Evolutionary conservation across 208 protist species (phyloP), one percentile per base, ranked within the genome.

Genomic region (Trypanosoma caninum): DNA sequence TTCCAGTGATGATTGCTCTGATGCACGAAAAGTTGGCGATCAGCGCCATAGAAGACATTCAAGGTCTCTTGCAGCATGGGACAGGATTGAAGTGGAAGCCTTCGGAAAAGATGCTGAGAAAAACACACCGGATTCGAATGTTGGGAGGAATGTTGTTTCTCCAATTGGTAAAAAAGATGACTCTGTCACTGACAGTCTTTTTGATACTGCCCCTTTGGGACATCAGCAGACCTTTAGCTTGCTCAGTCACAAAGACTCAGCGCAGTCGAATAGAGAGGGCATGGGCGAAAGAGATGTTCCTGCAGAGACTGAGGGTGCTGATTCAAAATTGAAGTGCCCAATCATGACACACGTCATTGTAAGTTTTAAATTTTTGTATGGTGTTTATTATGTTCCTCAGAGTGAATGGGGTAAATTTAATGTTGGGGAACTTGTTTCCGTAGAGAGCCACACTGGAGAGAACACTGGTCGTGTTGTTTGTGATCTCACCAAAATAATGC

Each of bases 381-480:
- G 73, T 8, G 59, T 88, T 0, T 89, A 69, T 69, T 84, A 78
- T 54, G 73, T 92, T 31, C 84, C 84, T 1, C 9, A 34, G 14
- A 40, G 27, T 42, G 45, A 82, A 47, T 72, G 72, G 35, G 47
- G 55, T 7, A 65, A 51, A 18, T 48, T 87, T 48, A 40, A 59
- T n/a, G 48, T 84, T 11, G 81, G 82, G n/a, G 84, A 89, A 48
- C 68, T 92, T 11, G 84, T 84, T 0, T 65, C 80, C 13, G 81
- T 78, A 30, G 84, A 92, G 41, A 78, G 65, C 48, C 54, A 63
- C 33, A 54, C 65, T 47, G 80, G 81, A 14, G 74, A 78, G 47
- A 78, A 75, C 46, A 78, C 70, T 42, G 84, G 78, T 28, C 76
- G 58, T 31, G 51, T 87, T 47, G 61, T 92, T 22, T 69, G 60